Evolutionary conservation across 805 yeast species (phyloP), one percentile per base, ranked within the genome.

Genomic region (Zygotorulaspora danielsina): DNA sequence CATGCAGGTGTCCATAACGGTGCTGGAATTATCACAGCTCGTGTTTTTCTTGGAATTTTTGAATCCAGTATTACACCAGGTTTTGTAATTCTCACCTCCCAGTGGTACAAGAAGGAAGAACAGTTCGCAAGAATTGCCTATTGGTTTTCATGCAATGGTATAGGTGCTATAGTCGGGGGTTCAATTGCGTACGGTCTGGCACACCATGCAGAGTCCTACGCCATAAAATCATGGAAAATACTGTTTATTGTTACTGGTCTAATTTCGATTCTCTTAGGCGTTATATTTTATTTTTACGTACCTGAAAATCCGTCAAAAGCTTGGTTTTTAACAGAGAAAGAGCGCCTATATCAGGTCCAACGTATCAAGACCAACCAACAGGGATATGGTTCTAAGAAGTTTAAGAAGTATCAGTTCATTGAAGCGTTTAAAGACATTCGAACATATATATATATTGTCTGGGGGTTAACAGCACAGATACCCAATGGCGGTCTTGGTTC

Each of bases 271-370:
- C 20, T 38, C 21, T 38, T 32, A 26, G 41, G 41, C 20, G 37
- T 38, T 28, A 13, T 38, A 12, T 38, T 38, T 19, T 38, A 38
- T 27, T 46, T 74, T 39, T 75, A 73, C 54, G 52, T 81, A 34
- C 84, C 84, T n/a, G 78, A 75, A 46, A 55, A 64, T 22, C 85
- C 86, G 30, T 63, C 66, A n/a, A 56, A 59, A 12, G 76, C 78
- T 4, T 70, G 73, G 70, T 68, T 69, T 38, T 60, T 69, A 44
- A 63, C 58, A 6, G 71, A 69, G 16, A 65, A 65, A 39, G 82
- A 75, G 50, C 53, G 48, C 70, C 64, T 47, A 13, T 56, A 67
- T 50, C 71, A 72, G 32, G 74, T 75, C 24, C 75, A 69, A 56
- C 69, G 79, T 47, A 75, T 73, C 46, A 71, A 78, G 46, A 50